phyloP scores from a whole-genome alignment of 1,139 yeast genomes.

The Keqinozyma sinolaborantium region DNA sequence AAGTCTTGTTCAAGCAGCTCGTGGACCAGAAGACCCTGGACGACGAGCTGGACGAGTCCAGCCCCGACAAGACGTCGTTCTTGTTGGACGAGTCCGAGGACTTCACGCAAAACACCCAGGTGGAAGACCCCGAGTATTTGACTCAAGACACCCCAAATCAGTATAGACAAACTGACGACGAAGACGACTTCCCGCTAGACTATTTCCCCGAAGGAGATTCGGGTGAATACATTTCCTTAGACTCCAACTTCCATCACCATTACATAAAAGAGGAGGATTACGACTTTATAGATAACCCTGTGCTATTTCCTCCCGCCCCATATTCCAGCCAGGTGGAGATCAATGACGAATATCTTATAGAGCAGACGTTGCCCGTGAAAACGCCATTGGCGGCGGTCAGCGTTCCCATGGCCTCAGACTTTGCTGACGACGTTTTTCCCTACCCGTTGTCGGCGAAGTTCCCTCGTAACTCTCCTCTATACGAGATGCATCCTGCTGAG shows the following conservation, averaged over 20 bases:
- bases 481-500: background rate
- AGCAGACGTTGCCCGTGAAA: conserved; percentile 40
- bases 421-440: background rate
- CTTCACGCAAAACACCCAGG: background rate
- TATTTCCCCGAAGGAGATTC: conserved; percentile 36
- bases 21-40: conserved; percentile 34
- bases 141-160: conserved; percentile 24
- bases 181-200: conserved; percentile 69
- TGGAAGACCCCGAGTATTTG: conserved; percentile 17
- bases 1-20: conserved; percentile 47
- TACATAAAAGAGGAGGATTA: conserved; percentile 18
- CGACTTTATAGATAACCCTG: conserved; percentile 21
- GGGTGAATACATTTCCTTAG: conserved; percentile 33
- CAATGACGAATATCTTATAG: conserved; percentile 45
- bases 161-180: conserved; percentile 26
- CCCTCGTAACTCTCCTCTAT: background rate
- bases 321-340: conserved; percentile 29
- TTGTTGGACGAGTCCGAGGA: conserved; percentile 1
- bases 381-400: conserved; percentile 8
- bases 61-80: background rate
- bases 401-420: background rate
- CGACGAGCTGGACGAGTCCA: background rate
- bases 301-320: conserved; percentile 27
- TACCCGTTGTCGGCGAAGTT: background rate
- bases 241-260: conserved; percentile 21